Conservation (phyloP, 441 rosid species). For the Manihot esculenta region DNA sequence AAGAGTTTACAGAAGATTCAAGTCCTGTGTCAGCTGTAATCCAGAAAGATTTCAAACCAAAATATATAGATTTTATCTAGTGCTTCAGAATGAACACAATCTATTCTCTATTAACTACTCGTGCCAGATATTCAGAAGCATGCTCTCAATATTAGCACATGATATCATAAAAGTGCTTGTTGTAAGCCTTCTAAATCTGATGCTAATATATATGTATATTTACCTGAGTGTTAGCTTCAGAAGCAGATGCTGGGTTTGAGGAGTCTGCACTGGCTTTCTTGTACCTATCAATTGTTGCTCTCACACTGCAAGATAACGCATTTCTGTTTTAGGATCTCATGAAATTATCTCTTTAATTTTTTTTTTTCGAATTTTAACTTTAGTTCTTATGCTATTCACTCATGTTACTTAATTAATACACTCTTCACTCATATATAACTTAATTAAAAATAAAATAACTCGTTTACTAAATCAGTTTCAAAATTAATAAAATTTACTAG, state of each 20-base stretch:
- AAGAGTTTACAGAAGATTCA: not conserved
- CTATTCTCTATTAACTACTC: not conserved
- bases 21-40: not conserved
- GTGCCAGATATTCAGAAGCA: constrained; percentile 4
- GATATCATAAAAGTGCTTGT: too few relatives aligned
- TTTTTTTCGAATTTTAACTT: too few relatives aligned
- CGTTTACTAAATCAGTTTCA: too few relatives aligned
- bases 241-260: constrained; percentile 49
- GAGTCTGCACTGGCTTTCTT: constrained; percentile 65
- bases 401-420: too few relatives aligned
- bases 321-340: not conserved
- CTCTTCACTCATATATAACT: too few relatives aligned
- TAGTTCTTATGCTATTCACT: too few relatives aligned
- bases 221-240: constrained; percentile 84
- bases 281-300: constrained; percentile 75
- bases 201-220: not conserved
- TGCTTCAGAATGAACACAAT: too few relatives aligned
- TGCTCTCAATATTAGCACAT: not conserved
- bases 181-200: not conserved
- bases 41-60: not conserved
- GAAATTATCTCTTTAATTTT: not conserved
- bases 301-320: constrained; percentile 43
- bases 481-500: too few relatives aligned
- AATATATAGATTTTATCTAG: not conserved
- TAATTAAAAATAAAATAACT: too few relatives aligned